Conservation (phyloP, 495 filamentous ascomycete species). For the Eremomyces bilateralis region DNA sequence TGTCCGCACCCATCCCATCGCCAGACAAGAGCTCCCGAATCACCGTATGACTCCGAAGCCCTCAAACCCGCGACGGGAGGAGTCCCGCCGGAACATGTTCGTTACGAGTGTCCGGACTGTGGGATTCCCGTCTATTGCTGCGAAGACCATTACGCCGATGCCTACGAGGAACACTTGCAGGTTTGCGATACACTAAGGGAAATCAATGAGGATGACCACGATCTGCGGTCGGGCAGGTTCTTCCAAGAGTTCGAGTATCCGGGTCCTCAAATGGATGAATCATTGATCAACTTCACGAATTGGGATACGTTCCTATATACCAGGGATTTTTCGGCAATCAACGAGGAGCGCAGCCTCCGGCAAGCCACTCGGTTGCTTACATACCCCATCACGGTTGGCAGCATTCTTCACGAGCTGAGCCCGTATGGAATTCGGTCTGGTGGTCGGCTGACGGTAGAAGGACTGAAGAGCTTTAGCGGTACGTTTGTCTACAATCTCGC, state of each 20-base stretch:
- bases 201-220: slow-evolving; percentile 97
- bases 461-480: slow-evolving; percentile 83
- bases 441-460: slow-evolving; percentile 61
- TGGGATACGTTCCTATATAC: slow-evolving; percentile 95
- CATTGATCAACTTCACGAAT: slow-evolving; percentile 87
- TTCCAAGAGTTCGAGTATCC: slow-evolving; percentile 92
- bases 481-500: too few species aligned
- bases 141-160: slow-evolving; percentile 81
- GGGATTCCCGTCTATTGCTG: slow-evolving; percentile 86
- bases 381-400: slow-evolving; percentile 79
- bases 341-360: slow-evolving; percentile 64
- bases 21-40: slow-evolving; percentile 35
- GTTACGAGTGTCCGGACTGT: slow-evolving; percentile 91
- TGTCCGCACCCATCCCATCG: slow-evolving; percentile 78
- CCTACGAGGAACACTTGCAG: slow-evolving; percentile 78
- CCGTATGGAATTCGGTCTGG: slow-evolving; percentile 60
- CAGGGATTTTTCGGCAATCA: slow-evolving; percentile 68
- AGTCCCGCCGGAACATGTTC: slow-evolving; percentile 50
- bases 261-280: slow-evolving; percentile 70
- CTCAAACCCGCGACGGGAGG: slow-evolving; percentile 28
- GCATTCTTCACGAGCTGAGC: slow-evolving; percentile 79
- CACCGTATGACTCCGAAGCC: slow-evolving; percentile 38
- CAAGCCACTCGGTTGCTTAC: slow-evolving; percentile 85
- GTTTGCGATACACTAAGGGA: slow-evolving; percentile 78
- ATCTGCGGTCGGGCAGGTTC: slow-evolving; percentile 68